Percentiles rank a stretch among this genome's conserved stretches.
Conservation (phyloP, 2,329 filamentous ascomycete genomes). For the Emmonsiellopsis sp. region DNA sequence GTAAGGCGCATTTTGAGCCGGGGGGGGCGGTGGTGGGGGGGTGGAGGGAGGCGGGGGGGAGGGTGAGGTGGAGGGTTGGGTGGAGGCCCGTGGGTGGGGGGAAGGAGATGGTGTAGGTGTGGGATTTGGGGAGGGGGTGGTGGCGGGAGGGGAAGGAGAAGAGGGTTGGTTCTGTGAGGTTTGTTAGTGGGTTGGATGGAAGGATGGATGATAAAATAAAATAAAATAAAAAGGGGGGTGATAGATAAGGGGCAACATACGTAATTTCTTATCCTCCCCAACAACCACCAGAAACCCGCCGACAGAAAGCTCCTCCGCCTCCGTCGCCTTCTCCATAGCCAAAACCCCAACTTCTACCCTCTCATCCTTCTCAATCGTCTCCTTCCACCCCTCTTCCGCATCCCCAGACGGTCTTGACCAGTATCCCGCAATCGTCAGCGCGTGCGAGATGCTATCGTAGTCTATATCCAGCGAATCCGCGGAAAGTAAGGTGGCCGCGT, state of each 20-base stretch:
- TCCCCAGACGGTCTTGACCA: conserved; percentile 40
- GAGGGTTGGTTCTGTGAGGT: conserved; percentile 55
- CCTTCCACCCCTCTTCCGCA: conserved; percentile 36
- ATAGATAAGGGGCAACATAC: conserved; percentile 28
- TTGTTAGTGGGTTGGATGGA: conserved; percentile 7
- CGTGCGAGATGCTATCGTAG: conserved; percentile 60
- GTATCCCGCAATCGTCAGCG: conserved; percentile 55
- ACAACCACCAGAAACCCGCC: conserved; percentile 71
- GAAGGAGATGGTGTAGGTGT: conserved; percentile 56
- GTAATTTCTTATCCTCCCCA: conserved; percentile 61
- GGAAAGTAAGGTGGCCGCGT: conserved; percentile 38
- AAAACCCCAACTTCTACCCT: conserved; percentile 75
- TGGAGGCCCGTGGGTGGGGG: conserved; percentile 70
- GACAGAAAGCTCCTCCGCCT: conserved; percentile 66
- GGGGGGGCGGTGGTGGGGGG: conserved; percentile 30
- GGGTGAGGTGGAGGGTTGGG: conserved; percentile 62
- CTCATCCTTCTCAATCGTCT: conserved; percentile 28
- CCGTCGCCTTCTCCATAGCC: conserved; percentile 47
- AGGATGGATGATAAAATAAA: not conserved
- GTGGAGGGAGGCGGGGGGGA: conserved; percentile 45
- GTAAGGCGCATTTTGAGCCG: conserved; percentile 57
- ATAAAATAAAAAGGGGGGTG: not conserved
- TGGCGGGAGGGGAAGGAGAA: conserved; percentile 82
- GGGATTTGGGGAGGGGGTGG: conserved; percentile 43
- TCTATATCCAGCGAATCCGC: conserved; percentile 68